Percentiles rank a stretch among this genome's conserved stretches.
Conservation (phyloP, 345 rosid genomes). For the Turnera subulata region DNA sequence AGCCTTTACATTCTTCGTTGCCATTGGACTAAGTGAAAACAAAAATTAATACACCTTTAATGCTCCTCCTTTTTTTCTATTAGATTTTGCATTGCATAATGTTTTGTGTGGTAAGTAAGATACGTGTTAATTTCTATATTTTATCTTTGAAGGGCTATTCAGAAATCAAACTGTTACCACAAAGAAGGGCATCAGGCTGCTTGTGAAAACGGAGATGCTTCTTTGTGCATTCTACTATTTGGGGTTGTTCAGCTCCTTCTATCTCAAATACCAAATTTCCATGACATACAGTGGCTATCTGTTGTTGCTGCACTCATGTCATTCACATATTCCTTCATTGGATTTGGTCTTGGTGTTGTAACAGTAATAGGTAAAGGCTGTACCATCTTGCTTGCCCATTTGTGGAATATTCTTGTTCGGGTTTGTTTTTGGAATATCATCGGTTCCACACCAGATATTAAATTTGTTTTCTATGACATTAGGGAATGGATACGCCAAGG, state of each 20-base stretch:
- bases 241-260: conserved; percentile 27
- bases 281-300: conserved; percentile 33
- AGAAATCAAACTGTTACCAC: conserved; percentile 44
- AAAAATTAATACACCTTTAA: too few relatives aligned
- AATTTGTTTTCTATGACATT: not conserved
- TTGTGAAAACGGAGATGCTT: conserved; percentile 20
- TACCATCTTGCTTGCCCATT: too few relatives aligned
- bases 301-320: conserved; percentile 35
- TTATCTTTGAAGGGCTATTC: conserved; percentile 41
- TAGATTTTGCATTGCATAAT: not conserved
- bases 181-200: conserved; percentile 41
- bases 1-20: too few relatives aligned
- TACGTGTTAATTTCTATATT: not conserved
- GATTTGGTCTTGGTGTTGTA: conserved; percentile 29
- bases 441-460: not conserved
- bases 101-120: not conserved
- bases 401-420: too few relatives aligned
- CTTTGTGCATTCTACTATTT: conserved; percentile 19
- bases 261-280: conserved; percentile 39
- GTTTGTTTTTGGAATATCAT: too few relatives aligned
- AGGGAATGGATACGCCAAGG: conserved; percentile 21
- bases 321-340: conserved; percentile 28
- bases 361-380: conserved; percentile 31
- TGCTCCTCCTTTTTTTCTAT: too few relatives aligned
- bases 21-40: too few relatives aligned